phyloP scores from a whole-genome alignment of 352 stramenopile species.

The Pythium sp. region DNA sequence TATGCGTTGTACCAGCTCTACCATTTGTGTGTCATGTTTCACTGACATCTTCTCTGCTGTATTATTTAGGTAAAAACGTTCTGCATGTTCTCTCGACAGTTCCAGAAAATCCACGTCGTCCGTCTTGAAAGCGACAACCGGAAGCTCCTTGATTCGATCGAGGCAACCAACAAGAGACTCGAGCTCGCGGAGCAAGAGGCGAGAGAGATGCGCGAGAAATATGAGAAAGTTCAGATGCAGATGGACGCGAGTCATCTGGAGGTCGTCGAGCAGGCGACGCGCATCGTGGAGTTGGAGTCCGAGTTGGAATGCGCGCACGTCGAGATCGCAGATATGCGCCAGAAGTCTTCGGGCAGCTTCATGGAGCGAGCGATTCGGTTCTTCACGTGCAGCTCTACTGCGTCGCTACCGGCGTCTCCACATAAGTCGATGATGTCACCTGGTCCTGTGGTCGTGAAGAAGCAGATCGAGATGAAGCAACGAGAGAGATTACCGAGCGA shows the following conservation, averaged over 20 bases:
- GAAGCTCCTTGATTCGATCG: slow-evolving; percentile 36
- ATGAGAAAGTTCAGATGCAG: slow-evolving; percentile 52
- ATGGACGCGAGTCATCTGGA: slow-evolving; percentile 51
- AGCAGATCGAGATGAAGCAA: slow-evolving; percentile 25
- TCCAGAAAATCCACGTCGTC: slow-evolving; percentile 67
- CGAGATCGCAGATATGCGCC: slow-evolving; percentile 48
- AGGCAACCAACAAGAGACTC: slow-evolving; percentile 40
- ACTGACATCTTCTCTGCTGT: slow-evolving; percentile 1
- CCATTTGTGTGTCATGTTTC: not conserved
- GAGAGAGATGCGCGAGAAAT: slow-evolving; percentile 41
- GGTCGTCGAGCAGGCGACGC: slow-evolving; percentile 55
- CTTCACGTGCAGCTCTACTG: slow-evolving; percentile 76
- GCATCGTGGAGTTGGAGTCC: slow-evolving; percentile 56
- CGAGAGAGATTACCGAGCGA: slow-evolving; percentile 29
- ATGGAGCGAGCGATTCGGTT: slow-evolving; percentile 82
- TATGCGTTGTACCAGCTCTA: slow-evolving; percentile 10
- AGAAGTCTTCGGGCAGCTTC: slow-evolving; percentile 33
- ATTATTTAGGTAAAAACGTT: slow-evolving; percentile 31
- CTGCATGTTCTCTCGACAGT: slow-evolving; percentile 55
- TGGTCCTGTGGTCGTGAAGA: slow-evolving; percentile 28
- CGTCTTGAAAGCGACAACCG: slow-evolving; percentile 71
- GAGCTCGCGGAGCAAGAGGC: slow-evolving; percentile 41
- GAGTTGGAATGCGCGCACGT: slow-evolving; percentile 49
- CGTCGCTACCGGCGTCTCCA: slow-evolving; percentile 43
- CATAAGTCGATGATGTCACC: slow-evolving; percentile 15